Conservation (phyloP, 345 rosid species). For the Reutealis trisperma region DNA sequence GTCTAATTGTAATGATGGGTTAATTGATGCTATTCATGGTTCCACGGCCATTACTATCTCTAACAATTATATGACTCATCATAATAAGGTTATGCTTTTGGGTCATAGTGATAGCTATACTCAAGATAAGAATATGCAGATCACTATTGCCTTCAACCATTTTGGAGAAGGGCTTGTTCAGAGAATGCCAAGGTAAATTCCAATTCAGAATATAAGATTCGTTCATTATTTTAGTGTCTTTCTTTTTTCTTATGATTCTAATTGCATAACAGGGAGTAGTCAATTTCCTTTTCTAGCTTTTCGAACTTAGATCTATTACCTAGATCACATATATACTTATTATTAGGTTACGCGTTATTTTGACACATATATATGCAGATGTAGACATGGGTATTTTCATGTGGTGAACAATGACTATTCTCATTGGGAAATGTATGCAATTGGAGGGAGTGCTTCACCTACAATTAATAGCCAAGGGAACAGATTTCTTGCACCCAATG, state of each 20-base stretch:
- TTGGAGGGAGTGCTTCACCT: conserved; percentile 38
- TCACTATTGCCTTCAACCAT: conserved; percentile 38
- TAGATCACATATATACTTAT: too few relatives aligned
- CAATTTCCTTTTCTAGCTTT: too few relatives aligned
- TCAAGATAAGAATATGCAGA: conserved; percentile 33
- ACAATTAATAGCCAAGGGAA: conserved; percentile 40
- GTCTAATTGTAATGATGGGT: conserved; percentile 31
- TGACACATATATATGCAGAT: conserved; percentile 14
- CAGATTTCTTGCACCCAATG: conserved; percentile 34
- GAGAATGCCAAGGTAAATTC: conserved; percentile 32
- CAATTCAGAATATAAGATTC: neutral
- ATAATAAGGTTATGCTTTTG: conserved; percentile 35
- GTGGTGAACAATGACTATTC: conserved; percentile 38
- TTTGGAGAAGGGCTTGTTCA: conserved; percentile 40
- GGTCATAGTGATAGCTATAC: conserved; percentile 30
- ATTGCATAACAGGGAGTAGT: too few relatives aligned
- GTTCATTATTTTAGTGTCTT: too few relatives aligned
- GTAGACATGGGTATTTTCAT: conserved; percentile 38
- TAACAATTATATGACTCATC: conserved; percentile 30
- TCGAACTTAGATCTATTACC: too few relatives aligned
- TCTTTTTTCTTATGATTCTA: too few relatives aligned
- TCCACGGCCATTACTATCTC: conserved; percentile 36
- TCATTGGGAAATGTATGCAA: conserved; percentile 36
- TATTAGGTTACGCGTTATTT: neutral
- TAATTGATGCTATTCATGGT: conserved; percentile 35